Evolutionary conservation across 2,329 filamentous ascomycete species (phyloP), one percentile per base, ranked within the genome.

Genomic region (Colletotrichum sublineola): DNA sequence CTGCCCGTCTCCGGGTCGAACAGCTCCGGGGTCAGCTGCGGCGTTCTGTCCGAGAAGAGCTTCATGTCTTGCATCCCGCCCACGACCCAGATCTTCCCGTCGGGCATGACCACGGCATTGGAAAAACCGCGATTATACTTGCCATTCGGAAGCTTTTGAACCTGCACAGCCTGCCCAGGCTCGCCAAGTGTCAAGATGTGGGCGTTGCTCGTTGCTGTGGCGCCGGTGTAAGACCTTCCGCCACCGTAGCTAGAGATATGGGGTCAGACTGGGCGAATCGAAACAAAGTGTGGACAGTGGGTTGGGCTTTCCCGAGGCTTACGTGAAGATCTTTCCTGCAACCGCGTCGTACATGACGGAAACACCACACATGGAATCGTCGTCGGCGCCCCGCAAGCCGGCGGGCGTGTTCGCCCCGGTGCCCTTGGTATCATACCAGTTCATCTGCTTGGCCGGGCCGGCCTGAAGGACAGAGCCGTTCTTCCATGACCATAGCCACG

Each of bases 271-370:
- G 0, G 1, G 18, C 11, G 20, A 31, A 15, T 5, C 2, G 24
- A 38, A 6, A 42, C 20, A 18, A 5, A 42, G 2, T 12, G 24
- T 0, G 29, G 11, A 1, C 14, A 12, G 24, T 0, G 29, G 11
- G 2, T 20, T 18, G 12, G 29, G 9, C 12, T 44, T 11, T 24
- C 29, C 18, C 24, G 0, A 29, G 31, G 46, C 57, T 57, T 63
- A 64, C 52, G 86, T 84, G 3, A 90, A 79, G 33, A 90, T 89
- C 77, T 89, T 88, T 31, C 88, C 88, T 0, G 84, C 82, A 62
- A 88, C 85, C n/a, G 87, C 87, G 74, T 90, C 88, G 74, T 86
- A 90, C 87, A 90, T 89, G 73, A 88, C 83, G 2, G 85, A 84
- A 58, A 84, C 86, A 9, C 87, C 89, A 66, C 83, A 85, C 88